phyloP scores from a whole-genome alignment of 257 asterid species.

The Fraxinus quadrangulata region DNA sequence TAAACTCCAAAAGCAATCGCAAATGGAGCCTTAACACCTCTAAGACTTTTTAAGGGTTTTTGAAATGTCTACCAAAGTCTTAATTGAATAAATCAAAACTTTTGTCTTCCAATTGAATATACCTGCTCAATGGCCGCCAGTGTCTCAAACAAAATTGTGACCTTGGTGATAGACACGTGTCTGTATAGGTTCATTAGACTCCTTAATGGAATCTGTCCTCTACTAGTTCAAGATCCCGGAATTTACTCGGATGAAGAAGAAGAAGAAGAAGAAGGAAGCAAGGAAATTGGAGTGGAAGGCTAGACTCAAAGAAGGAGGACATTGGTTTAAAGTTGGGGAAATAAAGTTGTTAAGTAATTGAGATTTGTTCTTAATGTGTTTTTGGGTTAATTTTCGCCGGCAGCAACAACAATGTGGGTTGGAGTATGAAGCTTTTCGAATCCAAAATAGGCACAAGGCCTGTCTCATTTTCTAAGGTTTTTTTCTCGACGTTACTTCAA shows the following conservation, averaged over 20 bases:
- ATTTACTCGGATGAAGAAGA: too few species aligned
- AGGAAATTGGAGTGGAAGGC: conserved; percentile 43
- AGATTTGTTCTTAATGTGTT: not conserved
- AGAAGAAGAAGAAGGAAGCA: conserved; percentile 16
- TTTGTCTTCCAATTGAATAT: not conserved
- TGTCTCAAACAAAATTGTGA: not conserved
- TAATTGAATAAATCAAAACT: too few species aligned
- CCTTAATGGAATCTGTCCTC: conserved; percentile 78
- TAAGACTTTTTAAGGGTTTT: too few species aligned
- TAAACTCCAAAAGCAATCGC: too few species aligned
- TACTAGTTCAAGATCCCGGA: conserved; percentile 26
- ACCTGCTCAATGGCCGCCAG: not conserved
- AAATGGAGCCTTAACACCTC: too few species aligned
- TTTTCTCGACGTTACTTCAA: conserved; percentile 1
- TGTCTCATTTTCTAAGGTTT: conserved; percentile 91
- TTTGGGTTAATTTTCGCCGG: conserved; percentile 46
- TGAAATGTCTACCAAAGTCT: too few species aligned
- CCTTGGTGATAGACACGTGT: conserved; percentile 52
- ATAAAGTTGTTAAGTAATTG: conserved; percentile 1
- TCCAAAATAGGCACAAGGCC: conserved; percentile 95
- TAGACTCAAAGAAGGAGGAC: conserved; percentile 63
- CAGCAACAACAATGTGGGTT: conserved; percentile 95
- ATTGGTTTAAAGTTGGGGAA: conserved; percentile 5
- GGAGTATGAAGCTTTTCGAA: conserved; percentile 90
- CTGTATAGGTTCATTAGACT: conserved; percentile 81